phyloP scores from a whole-genome alignment of 805 yeast species.

The Kuraishia capsulata region DNA sequence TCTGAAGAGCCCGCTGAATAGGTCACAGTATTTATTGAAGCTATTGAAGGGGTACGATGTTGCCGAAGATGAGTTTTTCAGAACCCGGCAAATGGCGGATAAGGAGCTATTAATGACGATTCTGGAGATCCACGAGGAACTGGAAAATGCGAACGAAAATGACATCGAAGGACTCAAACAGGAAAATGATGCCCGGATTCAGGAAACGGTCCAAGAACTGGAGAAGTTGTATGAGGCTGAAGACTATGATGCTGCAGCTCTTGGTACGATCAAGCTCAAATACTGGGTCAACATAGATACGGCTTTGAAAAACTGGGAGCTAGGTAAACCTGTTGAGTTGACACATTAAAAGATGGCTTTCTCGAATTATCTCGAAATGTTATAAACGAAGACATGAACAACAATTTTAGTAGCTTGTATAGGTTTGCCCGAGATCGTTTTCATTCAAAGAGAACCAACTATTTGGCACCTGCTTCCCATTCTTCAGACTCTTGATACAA shows the following conservation, averaged over 20 bases:
- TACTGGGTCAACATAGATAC: constrained; percentile 77
- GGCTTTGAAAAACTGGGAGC: constrained; percentile 72
- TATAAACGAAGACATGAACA: no score
- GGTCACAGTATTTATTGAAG: constrained; percentile 55
- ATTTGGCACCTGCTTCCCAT: no score
- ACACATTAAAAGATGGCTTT: constrained; percentile 41
- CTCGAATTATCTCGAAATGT: no score
- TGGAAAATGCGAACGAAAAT: constrained; percentile 56
- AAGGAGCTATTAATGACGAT: constrained; percentile 63
- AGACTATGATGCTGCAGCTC: constrained; percentile 53
- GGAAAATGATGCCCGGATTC: constrained; percentile 52
- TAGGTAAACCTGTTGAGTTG: constrained; percentile 54
- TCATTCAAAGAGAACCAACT: no score
- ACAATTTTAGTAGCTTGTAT: no score
- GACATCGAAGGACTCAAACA: constrained; percentile 45
- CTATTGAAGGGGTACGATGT: constrained; percentile 41
- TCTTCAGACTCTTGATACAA: no score
- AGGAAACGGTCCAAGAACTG: constrained; percentile 33
- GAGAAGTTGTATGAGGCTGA: constrained; percentile 32
- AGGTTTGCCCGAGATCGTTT: no score
- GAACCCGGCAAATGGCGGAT: constrained; percentile 24
- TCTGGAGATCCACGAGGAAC: constrained; percentile 74
- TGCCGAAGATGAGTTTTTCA: constrained; percentile 45
- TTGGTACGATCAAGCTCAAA: constrained; percentile 62
- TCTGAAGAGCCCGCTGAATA: constrained; percentile 55